phyloP scores from a whole-genome alignment of 2,329 filamentous ascomycete species.

The Claviceps quebecensis region DNA sequence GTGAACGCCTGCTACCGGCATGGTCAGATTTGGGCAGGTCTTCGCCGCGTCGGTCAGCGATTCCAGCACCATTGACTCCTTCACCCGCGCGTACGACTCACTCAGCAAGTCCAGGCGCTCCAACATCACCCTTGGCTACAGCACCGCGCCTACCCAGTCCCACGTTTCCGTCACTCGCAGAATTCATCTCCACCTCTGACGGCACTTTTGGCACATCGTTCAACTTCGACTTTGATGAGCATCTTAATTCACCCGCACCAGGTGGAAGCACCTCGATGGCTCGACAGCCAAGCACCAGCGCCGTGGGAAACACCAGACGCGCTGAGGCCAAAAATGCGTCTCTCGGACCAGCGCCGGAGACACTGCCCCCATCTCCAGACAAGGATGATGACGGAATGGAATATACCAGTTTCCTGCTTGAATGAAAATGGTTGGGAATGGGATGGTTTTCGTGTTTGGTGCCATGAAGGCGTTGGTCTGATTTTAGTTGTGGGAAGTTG shows the following conservation, averaged over 20 bases:
- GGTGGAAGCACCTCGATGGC: slow-evolving; percentile 5
- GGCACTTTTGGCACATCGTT: slow-evolving; percentile 19
- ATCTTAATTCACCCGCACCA: background rate
- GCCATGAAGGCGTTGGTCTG: too few species aligned
- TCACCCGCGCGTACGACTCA: slow-evolving; percentile 3
- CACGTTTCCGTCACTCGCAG: slow-evolving; percentile 21
- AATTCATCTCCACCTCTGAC: slow-evolving; percentile 19
- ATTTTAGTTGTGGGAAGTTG: too few species aligned
- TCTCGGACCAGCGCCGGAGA: slow-evolving; percentile 17
- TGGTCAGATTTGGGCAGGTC: slow-evolving; percentile 14
- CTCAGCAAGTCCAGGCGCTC: slow-evolving; percentile 6
- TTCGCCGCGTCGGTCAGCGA: slow-evolving; percentile 19
- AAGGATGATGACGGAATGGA: background rate
- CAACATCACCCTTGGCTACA: slow-evolving; percentile 15
- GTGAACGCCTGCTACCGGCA: background rate
- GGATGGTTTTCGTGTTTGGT: too few species aligned
- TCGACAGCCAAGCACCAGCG: background rate
- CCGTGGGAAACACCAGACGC: slow-evolving; percentile 8
- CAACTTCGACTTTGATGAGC: slow-evolving; percentile 13
- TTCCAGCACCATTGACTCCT: slow-evolving; percentile 21
- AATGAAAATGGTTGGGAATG: too few species aligned
- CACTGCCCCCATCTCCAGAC: slow-evolving; percentile 11
- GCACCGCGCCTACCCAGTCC: slow-evolving; percentile 22
- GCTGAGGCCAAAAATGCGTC: slow-evolving; percentile 20
- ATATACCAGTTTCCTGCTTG: too few species aligned